Conservation (phyloP, 129 eudicot genomes). For the Tagetes erecta region DNA sequence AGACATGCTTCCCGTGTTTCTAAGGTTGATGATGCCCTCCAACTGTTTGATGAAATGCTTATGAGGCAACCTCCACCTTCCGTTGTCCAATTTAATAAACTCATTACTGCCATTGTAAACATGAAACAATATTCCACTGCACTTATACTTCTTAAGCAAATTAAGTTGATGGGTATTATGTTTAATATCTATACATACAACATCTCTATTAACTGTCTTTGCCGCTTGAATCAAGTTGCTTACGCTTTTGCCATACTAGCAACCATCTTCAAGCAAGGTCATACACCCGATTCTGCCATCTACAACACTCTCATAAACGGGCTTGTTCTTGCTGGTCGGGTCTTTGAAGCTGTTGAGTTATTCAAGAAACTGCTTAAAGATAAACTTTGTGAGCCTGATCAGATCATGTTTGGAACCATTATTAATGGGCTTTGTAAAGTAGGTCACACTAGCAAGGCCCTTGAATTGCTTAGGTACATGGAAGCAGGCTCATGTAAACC, state of each 20-base stretch:
- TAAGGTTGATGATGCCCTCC: slow-evolving; percentile 41
- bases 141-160: slow-evolving; percentile 21
- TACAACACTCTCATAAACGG: slow-evolving; percentile 39
- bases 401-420: slow-evolving; percentile 12
- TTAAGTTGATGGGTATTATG: slow-evolving; percentile 22
- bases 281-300: slow-evolving; percentile 11
- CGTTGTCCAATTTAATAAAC: slow-evolving; percentile 28
- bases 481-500: too few species aligned
- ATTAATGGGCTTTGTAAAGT: too few species aligned
- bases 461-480: too few species aligned
- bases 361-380: slow-evolving; percentile 18
- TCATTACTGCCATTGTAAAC: slow-evolving; percentile 29
- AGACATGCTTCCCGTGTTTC: neutral
- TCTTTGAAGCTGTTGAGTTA: too few species aligned
- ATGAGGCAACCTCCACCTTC: slow-evolving; percentile 39
- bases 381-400: slow-evolving; percentile 29
- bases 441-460: too few species aligned
- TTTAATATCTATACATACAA: slow-evolving; percentile 29
- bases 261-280: neutral
- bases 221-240: slow-evolving; percentile 26
- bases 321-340: slow-evolving; percentile 5
- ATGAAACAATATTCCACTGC: slow-evolving; percentile 36
- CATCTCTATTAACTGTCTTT: slow-evolving; percentile 38
- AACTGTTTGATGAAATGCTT: slow-evolving; percentile 42
- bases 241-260: slow-evolving; percentile 46